Conservation (phyloP, 73 alveolate species). For the Uronychia setigera region DNA sequence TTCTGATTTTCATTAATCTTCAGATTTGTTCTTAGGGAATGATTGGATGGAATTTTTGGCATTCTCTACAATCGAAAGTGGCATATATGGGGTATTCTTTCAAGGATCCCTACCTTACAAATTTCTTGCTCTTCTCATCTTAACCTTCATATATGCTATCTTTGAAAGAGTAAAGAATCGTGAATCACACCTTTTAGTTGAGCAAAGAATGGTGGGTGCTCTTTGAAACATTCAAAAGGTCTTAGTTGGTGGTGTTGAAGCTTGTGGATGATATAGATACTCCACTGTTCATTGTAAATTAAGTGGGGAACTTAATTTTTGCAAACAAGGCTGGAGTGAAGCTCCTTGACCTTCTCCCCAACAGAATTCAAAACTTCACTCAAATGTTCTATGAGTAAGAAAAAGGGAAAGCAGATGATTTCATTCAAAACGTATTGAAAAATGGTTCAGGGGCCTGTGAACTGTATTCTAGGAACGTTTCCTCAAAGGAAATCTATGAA, state of each 20-base stretch:
- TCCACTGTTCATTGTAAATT: background rate
- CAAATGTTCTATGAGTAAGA: background rate
- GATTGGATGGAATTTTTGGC: too few relatives aligned
- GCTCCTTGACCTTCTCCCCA: background rate
- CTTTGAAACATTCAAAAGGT: background rate
- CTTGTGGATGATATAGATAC: background rate
- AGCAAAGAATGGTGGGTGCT: slow-evolving; percentile 1
- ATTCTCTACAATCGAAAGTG: too few relatives aligned
- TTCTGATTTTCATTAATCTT: too few relatives aligned
- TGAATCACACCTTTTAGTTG: too few relatives aligned
- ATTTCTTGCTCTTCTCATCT: too few relatives aligned
- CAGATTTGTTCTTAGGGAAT: too few relatives aligned
- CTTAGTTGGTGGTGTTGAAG: background rate
- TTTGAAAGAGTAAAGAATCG: too few relatives aligned
- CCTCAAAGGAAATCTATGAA: background rate
- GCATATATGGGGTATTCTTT: too few relatives aligned
- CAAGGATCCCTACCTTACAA: too few relatives aligned
- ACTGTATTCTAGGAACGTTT: background rate
- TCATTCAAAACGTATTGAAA: background rate
- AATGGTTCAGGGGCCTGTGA: background rate
- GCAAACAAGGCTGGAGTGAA: background rate
- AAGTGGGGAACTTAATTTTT: background rate
- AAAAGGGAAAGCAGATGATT: background rate
- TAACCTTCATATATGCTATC: too few relatives aligned
- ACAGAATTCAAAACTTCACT: background rate